Conservation (phyloP, 2,329 filamentous ascomycete genomes). For the Monosporascus sp. region DNA sequence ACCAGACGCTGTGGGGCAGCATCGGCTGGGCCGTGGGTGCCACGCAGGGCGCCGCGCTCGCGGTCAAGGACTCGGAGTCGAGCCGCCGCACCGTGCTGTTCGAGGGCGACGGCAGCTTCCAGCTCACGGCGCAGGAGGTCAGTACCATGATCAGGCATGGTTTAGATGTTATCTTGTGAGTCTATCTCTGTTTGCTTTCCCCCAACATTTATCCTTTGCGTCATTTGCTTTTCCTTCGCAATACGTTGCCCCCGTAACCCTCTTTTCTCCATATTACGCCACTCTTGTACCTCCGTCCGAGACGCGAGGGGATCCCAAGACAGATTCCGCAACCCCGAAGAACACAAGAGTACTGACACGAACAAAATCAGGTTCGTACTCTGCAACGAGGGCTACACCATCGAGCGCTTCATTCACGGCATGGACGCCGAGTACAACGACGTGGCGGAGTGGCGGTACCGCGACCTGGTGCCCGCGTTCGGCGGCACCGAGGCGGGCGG, state of each 20-base stretch:
- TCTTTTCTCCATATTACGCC: background rate
- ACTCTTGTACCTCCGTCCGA: no score
- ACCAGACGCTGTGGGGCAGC: constrained; percentile 69
- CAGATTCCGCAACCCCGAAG: background rate
- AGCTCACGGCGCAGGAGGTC: constrained; percentile 78
- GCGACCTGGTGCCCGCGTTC: constrained; percentile 61
- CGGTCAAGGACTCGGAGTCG: constrained; percentile 56
- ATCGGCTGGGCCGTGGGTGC: constrained; percentile 58
- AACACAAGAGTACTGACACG: constrained; percentile 11
- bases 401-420: constrained; percentile 83
- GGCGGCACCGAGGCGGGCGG: constrained; percentile 49
- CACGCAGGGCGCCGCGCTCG: constrained; percentile 63
- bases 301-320: no score
- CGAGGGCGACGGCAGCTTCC: constrained; percentile 83
- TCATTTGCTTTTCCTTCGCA: no score
- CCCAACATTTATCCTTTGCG: background rate
- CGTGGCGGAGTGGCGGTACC: constrained; percentile 69
- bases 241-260: background rate
- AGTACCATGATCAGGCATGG: constrained; percentile 75
- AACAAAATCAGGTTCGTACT: constrained; percentile 60
- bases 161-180: constrained; percentile 71
- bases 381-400: constrained; percentile 84
- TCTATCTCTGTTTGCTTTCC: constrained; percentile 7
- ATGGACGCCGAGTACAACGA: constrained; percentile 79
- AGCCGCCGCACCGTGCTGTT: constrained; percentile 68